phyloP scores from a whole-genome alignment of 2,329 filamentous ascomycete species.

The Aureobasidium namibiae region DNA sequence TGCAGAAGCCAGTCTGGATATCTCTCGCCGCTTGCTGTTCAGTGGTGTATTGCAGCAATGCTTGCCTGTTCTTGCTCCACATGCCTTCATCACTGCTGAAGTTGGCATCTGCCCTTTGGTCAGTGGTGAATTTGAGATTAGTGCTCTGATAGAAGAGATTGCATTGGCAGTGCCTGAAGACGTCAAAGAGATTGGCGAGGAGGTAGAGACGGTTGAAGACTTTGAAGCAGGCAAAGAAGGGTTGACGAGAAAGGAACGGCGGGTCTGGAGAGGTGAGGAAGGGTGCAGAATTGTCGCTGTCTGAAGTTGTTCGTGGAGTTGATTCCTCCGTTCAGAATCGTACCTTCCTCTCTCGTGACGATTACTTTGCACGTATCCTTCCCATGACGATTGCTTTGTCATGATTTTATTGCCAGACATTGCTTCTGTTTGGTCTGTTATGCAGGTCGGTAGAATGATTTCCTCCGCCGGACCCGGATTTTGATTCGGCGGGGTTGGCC shows the following conservation, averaged over 20 bases:
- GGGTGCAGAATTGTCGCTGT: no score
- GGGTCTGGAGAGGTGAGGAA: constrained; percentile 14
- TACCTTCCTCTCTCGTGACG: no score
- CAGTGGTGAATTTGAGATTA: constrained; percentile 73
- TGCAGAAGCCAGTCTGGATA: constrained; percentile 65
- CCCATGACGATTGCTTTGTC: no score
- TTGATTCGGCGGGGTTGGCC: no score
- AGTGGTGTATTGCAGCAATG: constrained; percentile 74
- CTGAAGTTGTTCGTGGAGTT: no score
- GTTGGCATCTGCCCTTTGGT: constrained; percentile 69
- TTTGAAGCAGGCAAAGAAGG: constrained; percentile 1
- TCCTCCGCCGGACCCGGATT: no score
- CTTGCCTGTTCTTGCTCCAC: constrained; percentile 54
- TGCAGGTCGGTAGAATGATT: background rate
- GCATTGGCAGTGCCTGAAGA: background rate
- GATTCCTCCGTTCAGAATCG: no score
- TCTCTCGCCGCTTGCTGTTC: constrained; percentile 74
- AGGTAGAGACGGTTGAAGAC: background rate
- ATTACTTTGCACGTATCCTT: no score
- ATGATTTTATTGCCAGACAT: no score
- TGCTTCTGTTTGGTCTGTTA: no score
- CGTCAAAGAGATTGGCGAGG: background rate
- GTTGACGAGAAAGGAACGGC: constrained; percentile 1
- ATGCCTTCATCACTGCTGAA: constrained; percentile 51
- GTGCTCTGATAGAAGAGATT: constrained; percentile 76